These are phyloP conservation scores for Solanum rostratum DNA, from an alignment of 257 asterid species.

Conservation along the genomic window DNA sequence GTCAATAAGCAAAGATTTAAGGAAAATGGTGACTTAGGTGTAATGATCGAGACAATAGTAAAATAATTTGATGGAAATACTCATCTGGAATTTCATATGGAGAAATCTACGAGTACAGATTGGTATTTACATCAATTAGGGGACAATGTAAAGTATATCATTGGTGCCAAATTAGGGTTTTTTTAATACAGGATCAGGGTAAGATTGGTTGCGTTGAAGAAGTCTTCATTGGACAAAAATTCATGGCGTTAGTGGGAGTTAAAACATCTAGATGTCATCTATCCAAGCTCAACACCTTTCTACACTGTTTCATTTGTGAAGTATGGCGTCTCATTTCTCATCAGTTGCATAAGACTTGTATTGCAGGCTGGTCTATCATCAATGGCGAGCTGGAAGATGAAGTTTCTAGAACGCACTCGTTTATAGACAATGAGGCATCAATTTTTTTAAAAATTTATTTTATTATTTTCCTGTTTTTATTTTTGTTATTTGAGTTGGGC, in stretches of 20 bases:
- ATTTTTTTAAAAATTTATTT: too few species aligned
- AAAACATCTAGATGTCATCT: neutral
- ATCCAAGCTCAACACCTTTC: neutral
- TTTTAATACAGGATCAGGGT: neutral
- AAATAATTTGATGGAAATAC: too few species aligned
- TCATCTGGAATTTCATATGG: too few species aligned
- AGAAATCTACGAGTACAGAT: too few species aligned
- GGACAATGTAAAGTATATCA: neutral
- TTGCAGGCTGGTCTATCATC: too few species aligned
- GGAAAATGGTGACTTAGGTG: neutral
- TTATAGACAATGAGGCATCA: too few species aligned
- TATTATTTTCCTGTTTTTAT: too few species aligned
- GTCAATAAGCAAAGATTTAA: too few species aligned
- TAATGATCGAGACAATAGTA: too few species aligned
- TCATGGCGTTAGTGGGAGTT: neutral
- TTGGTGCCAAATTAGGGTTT: neutral
- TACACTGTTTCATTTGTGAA: neutral
- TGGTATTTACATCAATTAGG: neutral
- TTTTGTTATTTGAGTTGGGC: too few species aligned
- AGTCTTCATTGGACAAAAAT: neutral
- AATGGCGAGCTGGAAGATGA: too few species aligned
- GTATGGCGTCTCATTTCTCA: neutral
- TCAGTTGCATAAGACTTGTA: neutral
- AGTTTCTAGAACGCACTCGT: too few species aligned
- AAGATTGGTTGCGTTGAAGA: neutral